phyloP scores from a whole-genome alignment of 768 basidiomycete species.

The Porpolomopsis calyptriformis region DNA sequence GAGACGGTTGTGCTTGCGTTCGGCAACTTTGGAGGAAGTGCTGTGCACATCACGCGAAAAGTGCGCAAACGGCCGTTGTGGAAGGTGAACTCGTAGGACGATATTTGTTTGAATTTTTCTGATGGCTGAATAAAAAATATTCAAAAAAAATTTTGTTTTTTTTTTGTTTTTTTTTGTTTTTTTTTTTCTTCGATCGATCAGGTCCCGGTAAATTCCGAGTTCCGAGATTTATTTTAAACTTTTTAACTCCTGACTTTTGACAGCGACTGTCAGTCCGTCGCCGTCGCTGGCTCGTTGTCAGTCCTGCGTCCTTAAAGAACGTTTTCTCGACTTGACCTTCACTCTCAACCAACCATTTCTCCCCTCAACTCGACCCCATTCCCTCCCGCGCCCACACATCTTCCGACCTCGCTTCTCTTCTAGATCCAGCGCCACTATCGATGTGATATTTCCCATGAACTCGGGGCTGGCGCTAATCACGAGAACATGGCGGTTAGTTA shows the following conservation, averaged over 20 bases:
- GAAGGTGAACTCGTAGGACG: slow-evolving; percentile 61
- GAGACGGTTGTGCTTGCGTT: slow-evolving; percentile 91
- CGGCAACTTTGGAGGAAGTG: slow-evolving; percentile 59
- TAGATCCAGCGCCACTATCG: slow-evolving; percentile 40
- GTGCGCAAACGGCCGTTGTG: slow-evolving; percentile 74
- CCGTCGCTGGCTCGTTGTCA: not conserved
- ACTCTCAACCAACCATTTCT: too few relatives aligned
- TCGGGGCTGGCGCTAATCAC: slow-evolving; percentile 38
- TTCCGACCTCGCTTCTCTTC: slow-evolving; percentile 10
- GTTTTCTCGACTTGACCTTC: too few relatives aligned
- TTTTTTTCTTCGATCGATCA: too few relatives aligned
- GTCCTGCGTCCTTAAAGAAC: not conserved
- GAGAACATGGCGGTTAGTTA: slow-evolving; percentile 29
- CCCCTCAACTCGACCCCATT: not conserved
- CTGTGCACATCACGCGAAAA: slow-evolving; percentile 83
- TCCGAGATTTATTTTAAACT: slow-evolving; percentile 12
- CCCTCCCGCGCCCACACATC: not conserved
- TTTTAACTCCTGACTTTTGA: slow-evolving; percentile 5
- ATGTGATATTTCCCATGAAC: slow-evolving; percentile 42
- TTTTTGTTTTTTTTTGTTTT: too few relatives aligned
- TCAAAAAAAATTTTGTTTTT: too few relatives aligned
- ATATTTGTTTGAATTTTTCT: slow-evolving; percentile 3
- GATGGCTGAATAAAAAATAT: too few relatives aligned
- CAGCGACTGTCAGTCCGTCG: not conserved
- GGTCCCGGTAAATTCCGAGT: slow-evolving; percentile 6